Base-by-base conservation (phyloP, 257 asterid species). In the Schizonepeta tenuifolia region DNA sequence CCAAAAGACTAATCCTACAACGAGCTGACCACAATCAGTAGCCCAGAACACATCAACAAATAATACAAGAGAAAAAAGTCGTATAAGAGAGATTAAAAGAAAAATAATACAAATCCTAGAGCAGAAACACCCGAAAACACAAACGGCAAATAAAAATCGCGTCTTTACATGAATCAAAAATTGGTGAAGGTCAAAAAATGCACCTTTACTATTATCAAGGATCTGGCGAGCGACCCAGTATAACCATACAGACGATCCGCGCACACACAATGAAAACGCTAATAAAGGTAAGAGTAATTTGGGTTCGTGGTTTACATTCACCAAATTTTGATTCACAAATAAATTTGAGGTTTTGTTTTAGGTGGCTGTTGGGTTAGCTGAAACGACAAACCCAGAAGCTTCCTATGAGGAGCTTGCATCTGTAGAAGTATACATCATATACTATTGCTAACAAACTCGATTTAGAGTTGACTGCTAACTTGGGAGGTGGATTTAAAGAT, bases 351-450 rank as follows among this genome's bases (percentile, higher is more conserved):
- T 33, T 46, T 31, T 57, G 72, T 64, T 28, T 2, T 60, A 24
- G 53, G 58, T 55, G 76, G 76, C 62, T 63, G 73, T 76, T 62
- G 57, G 66, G 54, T 72, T 22, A 20, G 76, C 70, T 79, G 80
- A 78, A 76, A 75, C 62, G 79, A 67, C 71, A 71, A 66, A 43
- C 24, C 83, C 50, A 62, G 81, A 77, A 78, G 9, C 62, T 76
- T 82, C 79, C 66, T 6, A 2, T 20, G 4, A 9, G 33, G 41
- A 20, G 55, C 4, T 31, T 31, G 7, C 0, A 28, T 60, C 35
- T 36, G 40, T n/a, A 2, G 35, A 18, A 50, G 9, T 20, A 14
- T 14, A 26, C 28, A 28, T 28, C 4, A 28, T 28, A 28, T 28
- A 28, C 33, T 28, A 28, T 28, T 28, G 3, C 33, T 28, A 28